Conservation (phyloP, 1,284 basidiomycete genomes). For the Rhizoctonia solani region DNA sequence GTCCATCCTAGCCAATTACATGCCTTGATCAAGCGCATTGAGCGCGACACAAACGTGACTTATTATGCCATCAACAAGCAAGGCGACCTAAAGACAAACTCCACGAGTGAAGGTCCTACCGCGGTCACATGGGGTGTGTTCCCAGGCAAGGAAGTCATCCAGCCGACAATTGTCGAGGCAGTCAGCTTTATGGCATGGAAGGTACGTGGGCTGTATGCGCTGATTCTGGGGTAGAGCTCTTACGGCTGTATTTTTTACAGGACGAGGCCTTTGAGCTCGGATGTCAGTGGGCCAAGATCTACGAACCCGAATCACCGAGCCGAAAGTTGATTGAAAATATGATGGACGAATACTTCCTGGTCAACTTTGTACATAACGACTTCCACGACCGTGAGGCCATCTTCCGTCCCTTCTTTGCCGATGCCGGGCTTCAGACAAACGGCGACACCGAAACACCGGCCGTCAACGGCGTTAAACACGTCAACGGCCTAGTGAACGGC, state of each 20-base stretch:
- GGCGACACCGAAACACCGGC: no score
- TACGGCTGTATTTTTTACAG: constrained; percentile 48
- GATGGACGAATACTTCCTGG: constrained; percentile 84
- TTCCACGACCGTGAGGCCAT: constrained; percentile 85
- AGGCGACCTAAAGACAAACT: constrained; percentile 93
- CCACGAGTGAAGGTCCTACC: constrained; percentile 89
- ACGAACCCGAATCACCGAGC: constrained; percentile 76
- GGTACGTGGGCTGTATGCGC: constrained; percentile 52
- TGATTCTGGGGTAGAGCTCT: neutral
- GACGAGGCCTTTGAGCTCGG: constrained; percentile 98
- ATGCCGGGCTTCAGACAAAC: constrained; percentile 35
- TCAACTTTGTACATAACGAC: constrained; percentile 98
- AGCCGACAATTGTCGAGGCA: constrained; percentile 97
- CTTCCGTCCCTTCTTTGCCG: constrained; percentile 77
- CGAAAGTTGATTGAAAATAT: constrained; percentile 76
- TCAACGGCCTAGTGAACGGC: constrained; percentile 16
- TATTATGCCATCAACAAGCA: constrained; percentile 95
- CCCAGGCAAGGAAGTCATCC: constrained; percentile 96
- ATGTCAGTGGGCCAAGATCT: constrained; percentile 89
- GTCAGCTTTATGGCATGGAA: constrained; percentile 98
- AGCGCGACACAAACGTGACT: constrained; percentile 87
- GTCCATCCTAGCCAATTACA: constrained; percentile 75
- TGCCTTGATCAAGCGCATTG: constrained; percentile 81
- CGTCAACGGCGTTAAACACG: neutral
- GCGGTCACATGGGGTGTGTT: constrained; percentile 99